These are phyloP conservation scores for Fusarium goolgardi DNA, from an alignment of 2,329 filamentous ascomycete species.

Conservation along the genomic window DNA sequence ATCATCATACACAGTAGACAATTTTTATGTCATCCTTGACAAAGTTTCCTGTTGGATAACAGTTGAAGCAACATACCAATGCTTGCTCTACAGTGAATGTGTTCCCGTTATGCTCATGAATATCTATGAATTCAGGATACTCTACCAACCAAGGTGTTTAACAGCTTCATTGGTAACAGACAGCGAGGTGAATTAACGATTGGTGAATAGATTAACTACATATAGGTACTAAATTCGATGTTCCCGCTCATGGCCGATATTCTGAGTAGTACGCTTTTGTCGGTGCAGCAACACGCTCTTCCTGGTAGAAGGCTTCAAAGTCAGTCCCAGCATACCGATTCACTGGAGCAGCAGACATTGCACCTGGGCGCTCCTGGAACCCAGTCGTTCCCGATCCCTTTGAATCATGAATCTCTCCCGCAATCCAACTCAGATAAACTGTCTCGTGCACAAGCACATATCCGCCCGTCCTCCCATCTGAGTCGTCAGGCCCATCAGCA, in stretches of 20 bases:
- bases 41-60: not conserved
- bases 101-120: not conserved
- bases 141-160: not conserved
- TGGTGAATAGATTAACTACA: not conserved
- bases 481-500: slow-evolving; percentile 33
- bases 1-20: not conserved
- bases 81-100: not conserved
- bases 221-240: not conserved
- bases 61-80: not conserved
- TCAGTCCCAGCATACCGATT: slow-evolving; percentile 43
- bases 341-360: slow-evolving; percentile 7
- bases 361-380: slow-evolving; percentile 18
- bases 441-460: slow-evolving; percentile 54
- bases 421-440: slow-evolving; percentile 52
- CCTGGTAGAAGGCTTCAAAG: slow-evolving; percentile 41
- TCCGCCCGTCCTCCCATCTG: slow-evolving; percentile 39
- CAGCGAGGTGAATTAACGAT: not conserved
- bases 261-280: slow-evolving; percentile 31
- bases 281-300: slow-evolving; percentile 11
- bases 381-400: slow-evolving; percentile 19
- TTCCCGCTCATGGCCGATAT: slow-evolving; percentile 20
- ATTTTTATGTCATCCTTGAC: not conserved
- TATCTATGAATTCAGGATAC: not conserved
- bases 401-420: slow-evolving; percentile 44
- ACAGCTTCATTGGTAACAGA: not conserved